These are phyloP conservation scores for Ustilago shanxiensis DNA, from an alignment of 1,284 basidiomycete genomes.

Conservation along the genomic window DNA sequence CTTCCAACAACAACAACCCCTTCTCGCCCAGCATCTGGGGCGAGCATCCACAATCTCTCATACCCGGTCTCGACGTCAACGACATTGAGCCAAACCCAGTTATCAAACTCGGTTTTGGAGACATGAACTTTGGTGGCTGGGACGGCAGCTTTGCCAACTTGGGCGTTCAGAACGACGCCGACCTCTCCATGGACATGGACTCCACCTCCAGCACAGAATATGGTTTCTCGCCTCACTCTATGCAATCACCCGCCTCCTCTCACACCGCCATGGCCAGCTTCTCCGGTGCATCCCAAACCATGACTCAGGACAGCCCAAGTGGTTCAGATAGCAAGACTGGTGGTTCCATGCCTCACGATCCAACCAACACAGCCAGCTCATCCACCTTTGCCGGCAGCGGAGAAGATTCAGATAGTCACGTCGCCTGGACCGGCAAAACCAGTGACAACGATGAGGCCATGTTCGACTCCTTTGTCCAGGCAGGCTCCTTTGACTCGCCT, in stretches of 20 bases:
- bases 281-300: constrained; percentile 26
- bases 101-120: constrained; percentile 24
- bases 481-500: constrained; percentile 56
- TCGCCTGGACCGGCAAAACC: constrained; percentile 35
- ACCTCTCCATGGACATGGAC: constrained; percentile 54
- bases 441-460: constrained; percentile 61
- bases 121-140: constrained; percentile 47
- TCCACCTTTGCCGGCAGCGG: constrained; percentile 45
- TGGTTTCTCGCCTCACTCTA: constrained; percentile 44
- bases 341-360: constrained; percentile 17
- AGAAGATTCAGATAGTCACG: constrained; percentile 46
- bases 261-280: constrained; percentile 43
- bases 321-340: constrained; percentile 48
- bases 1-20: constrained; percentile 1
- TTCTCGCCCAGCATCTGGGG: constrained; percentile 49
- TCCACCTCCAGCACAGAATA: constrained; percentile 48
- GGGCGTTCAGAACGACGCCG: constrained; percentile 27
- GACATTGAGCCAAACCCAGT: constrained; percentile 5
- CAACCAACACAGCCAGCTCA: constrained; percentile 22
- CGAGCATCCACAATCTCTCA: constrained; percentile 20
- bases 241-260: constrained; percentile 48
- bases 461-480: constrained; percentile 64
- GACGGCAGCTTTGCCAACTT: constrained; percentile 37
- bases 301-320: constrained; percentile 43
- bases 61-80: constrained; percentile 23